A percentile compares a stretch with the other conserved stretches of the same genome.
Evolutionary conservation across 345 rosid species (phyloP).

Genomic region (Arabidopsis suecica): DNA sequence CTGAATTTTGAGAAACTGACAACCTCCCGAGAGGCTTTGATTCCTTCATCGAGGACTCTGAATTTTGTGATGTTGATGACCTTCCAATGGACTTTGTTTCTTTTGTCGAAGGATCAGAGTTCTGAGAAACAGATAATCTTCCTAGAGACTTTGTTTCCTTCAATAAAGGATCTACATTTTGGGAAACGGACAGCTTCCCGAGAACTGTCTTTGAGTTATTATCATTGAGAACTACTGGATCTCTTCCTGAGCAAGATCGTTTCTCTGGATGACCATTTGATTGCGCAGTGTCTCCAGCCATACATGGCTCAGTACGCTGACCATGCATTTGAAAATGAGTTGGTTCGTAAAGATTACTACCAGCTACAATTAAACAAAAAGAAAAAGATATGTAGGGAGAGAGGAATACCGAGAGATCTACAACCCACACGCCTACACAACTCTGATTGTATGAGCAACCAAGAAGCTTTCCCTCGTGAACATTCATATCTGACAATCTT

Average conservation of each 20-base stretch:
- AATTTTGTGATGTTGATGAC: conserved; percentile 67
- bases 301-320: conserved; percentile 82
- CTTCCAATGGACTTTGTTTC: conserved; percentile 78
- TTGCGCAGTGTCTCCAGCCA: conserved; percentile 53
- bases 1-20: conserved; percentile 85
- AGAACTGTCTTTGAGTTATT: conserved; percentile 57
- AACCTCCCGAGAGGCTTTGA: conserved; percentile 81
- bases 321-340: conserved; percentile 29
- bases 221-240: conserved; percentile 62
- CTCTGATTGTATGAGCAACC: conserved; percentile 98
- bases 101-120: conserved; percentile 73
- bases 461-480: conserved; percentile 97
- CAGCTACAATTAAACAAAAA: conserved; percentile 17
- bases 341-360: conserved; percentile 31
- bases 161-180: conserved; percentile 52
- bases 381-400: neutral
- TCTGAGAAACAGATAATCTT: conserved; percentile 82
- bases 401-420: conserved; percentile 82
- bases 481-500: conserved; percentile 88
- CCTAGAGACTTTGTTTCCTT: conserved; percentile 87
- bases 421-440: conserved; percentile 99
- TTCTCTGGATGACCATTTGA: conserved; percentile 68
- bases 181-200: conserved; percentile 64
- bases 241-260: conserved; percentile 62
- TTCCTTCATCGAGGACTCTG: conserved; percentile 66